Conservation (phyloP, 164 flowering plant species). For the Kingdonia uniflora region DNA sequence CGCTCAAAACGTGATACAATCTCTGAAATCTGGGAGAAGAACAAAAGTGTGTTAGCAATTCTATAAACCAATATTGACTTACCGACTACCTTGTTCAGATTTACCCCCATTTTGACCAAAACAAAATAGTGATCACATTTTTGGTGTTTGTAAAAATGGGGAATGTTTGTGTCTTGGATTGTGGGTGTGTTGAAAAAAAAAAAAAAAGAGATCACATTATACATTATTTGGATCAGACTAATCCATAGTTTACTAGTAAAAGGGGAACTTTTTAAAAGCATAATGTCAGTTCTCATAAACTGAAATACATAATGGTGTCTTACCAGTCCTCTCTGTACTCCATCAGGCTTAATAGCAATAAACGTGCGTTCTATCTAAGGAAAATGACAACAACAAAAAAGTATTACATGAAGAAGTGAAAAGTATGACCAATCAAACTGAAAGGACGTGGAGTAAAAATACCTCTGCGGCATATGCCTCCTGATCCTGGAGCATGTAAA, state of each 20-base stretch:
- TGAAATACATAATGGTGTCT: constrained; percentile 3
- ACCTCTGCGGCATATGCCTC: constrained; percentile 96
- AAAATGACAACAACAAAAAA: neutral
- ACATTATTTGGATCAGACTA: too few species aligned
- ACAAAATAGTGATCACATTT: too few species aligned
- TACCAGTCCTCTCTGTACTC: constrained; percentile 99
- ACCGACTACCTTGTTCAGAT: too few species aligned
- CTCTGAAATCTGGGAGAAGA: constrained; percentile 61
- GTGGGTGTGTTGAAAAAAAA: too few species aligned
- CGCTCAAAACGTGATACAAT: constrained; percentile 87
- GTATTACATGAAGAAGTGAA: neutral
- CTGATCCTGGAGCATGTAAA: constrained; percentile 86
- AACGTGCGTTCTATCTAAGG: constrained; percentile 85
- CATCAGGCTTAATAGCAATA: constrained; percentile 98
- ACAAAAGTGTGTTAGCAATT: neutral
- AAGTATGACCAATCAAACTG: constrained; percentile 1
- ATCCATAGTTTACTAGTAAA: too few species aligned
- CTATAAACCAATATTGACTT: neutral
- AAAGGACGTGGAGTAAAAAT: constrained; percentile 4
- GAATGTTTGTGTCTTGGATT: too few species aligned
- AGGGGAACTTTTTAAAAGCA: too few species aligned
- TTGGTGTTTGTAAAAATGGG: too few species aligned
- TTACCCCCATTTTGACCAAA: too few species aligned
- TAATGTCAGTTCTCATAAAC: too few species aligned
- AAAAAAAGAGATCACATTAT: too few species aligned